phyloP scores from a whole-genome alignment of 2,329 filamentous ascomycete genomes.

The Colletotrichum viniferum region DNA sequence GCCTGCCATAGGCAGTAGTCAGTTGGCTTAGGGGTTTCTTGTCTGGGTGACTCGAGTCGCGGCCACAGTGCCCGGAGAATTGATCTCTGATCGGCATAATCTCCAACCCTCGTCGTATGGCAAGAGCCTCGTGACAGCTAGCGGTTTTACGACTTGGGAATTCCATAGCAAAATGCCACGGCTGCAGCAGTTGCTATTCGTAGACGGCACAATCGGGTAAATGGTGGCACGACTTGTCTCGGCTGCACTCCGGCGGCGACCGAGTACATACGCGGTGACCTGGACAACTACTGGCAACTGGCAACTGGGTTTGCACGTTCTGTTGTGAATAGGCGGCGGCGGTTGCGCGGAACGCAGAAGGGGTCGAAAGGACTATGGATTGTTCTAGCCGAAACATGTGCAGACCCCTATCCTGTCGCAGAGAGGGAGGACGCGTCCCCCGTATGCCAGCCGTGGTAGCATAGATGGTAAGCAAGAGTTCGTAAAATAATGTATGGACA shows the following conservation, averaged over 20 bases:
- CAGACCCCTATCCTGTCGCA: conserved; percentile 3
- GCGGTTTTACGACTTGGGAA: neutral
- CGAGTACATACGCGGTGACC: neutral
- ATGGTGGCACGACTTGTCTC: neutral
- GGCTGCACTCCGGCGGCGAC: neutral
- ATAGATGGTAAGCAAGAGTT: neutral
- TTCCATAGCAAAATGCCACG: neutral
- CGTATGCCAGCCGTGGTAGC: neutral
- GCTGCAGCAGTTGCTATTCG: neutral
- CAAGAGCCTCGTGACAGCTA: neutral
- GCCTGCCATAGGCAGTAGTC: neutral
- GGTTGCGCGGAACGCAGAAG: neutral
- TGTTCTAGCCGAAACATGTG: conserved; percentile 17
- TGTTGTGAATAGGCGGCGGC: neutral
- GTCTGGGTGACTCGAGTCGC: neutral
- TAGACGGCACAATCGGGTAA: neutral
- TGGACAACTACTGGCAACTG: neutral
- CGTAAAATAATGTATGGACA: neutral
- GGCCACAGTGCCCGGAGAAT: neutral
- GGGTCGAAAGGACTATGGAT: neutral
- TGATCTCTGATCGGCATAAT: neutral
- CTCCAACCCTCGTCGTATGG: neutral
- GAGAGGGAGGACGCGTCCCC: neutral
- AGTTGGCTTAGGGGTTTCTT: neutral
- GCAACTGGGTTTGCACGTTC: neutral